Evolutionary conservation across 306 rosid genomes (phyloP).

Genomic region (Vigna reflexopilosa): DNA sequence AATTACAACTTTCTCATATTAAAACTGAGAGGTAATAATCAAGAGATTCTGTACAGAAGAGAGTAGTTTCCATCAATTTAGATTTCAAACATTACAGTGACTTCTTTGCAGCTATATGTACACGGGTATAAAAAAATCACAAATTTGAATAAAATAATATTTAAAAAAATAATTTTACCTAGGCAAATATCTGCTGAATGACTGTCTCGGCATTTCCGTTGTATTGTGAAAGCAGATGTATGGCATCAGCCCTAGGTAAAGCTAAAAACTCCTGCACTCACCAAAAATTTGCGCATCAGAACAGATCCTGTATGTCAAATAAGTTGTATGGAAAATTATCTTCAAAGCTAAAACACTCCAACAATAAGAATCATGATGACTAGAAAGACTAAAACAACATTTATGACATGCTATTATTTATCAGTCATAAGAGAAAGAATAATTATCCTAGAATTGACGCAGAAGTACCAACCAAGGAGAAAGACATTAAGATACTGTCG

Average conservation of each 20-base stretch:
- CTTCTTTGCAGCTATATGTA: constrained; percentile 50
- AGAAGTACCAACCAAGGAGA: background rate
- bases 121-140: constrained; percentile 38
- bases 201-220: constrained; percentile 95
- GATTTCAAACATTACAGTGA: constrained; percentile 29
- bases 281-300: background rate
- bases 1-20: constrained; percentile 40
- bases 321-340: background rate
- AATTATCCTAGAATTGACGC: background rate
- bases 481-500: background rate
- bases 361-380: background rate
- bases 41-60: constrained; percentile 46
- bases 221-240: constrained; percentile 93
- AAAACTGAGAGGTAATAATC: constrained; percentile 47
- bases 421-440: background rate
- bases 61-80: constrained; percentile 13
- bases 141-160: constrained; percentile 66
- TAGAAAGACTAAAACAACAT: background rate
- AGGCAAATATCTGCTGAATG: constrained; percentile 91
- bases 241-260: constrained; percentile 98
- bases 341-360: constrained; percentile 17
- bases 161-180: constrained; percentile 39
- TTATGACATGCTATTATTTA: background rate
- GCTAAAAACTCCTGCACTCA: constrained; percentile 91
- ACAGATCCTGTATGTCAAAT: background rate